Conservation (phyloP, 163 green algal genomes). For the Scenedesmus sp. region DNA sequence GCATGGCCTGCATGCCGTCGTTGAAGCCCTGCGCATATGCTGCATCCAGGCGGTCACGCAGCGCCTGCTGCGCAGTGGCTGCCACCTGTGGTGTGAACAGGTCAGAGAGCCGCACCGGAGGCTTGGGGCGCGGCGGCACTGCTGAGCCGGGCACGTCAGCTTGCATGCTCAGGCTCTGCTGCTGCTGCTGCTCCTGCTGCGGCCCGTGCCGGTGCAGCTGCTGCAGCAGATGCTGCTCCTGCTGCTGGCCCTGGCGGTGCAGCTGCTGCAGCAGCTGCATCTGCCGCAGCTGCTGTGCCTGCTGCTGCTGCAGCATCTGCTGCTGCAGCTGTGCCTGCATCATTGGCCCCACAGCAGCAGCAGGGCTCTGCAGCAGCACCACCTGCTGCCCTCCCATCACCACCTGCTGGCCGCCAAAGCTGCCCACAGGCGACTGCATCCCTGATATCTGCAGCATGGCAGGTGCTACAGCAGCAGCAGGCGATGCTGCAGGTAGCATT, state of each 20-base stretch:
- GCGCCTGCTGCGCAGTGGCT: background rate
- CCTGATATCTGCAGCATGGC: background rate
- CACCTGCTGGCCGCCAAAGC: background rate
- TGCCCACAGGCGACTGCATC: background rate
- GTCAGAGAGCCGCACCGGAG: background rate
- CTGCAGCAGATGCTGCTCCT: background rate
- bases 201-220: background rate
- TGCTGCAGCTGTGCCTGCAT: background rate
- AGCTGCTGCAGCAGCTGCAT: background rate
- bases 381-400: background rate
- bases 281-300: background rate
- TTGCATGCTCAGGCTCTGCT: background rate
- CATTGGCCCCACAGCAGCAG: background rate
- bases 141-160: background rate
- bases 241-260: background rate
- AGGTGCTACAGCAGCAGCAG: background rate
- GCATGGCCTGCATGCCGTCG: background rate
- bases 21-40: background rate
- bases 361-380: background rate
- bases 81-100: background rate
- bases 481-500: background rate
- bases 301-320: background rate
- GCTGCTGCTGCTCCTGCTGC: constrained; percentile 1
- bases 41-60: background rate
- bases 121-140: background rate